These are phyloP conservation scores for Moricandia arvensis DNA, from an alignment of 345 rosid species.

Conservation along the genomic window DNA sequence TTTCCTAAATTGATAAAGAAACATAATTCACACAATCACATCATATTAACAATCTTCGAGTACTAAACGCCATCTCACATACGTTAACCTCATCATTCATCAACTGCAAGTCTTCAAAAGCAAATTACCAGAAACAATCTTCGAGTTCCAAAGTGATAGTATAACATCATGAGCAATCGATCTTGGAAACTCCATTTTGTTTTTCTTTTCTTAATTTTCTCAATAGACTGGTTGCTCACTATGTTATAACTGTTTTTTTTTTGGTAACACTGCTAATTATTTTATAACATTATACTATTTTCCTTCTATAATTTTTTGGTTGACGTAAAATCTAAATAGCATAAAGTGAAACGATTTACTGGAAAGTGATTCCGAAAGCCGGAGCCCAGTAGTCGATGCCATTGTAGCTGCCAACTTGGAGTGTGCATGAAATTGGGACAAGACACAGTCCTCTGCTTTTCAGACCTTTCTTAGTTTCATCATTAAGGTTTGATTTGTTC, in stretches of 20 bases:
- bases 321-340: background rate
- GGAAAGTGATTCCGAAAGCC: conserved; percentile 49
- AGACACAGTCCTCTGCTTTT: conserved; percentile 82
- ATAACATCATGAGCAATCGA: conserved; percentile 82
- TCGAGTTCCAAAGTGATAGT: conserved; percentile 4
- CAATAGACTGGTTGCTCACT: conserved; percentile 60
- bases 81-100: background rate
- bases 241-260: too few relatives aligned
- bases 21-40: background rate
- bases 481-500: conserved; percentile 27
- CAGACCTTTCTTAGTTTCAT: conserved; percentile 51
- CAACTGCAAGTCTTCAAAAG: conserved; percentile 6
- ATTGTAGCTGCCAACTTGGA: conserved; percentile 59
- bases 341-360: conserved; percentile 4
- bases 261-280: too few relatives aligned
- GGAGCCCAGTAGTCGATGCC: conserved; percentile 86
- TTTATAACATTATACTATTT: conserved; percentile 40
- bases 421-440: conserved; percentile 71
- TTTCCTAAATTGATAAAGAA: background rate
- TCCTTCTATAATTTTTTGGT: background rate
- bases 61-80: background rate
- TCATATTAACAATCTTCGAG: background rate
- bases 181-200: conserved; percentile 37
- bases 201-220: background rate
- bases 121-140: background rate